phyloP scores from a whole-genome alignment of 78 protist genomes.

The Emiliania huxleyi region DNA sequence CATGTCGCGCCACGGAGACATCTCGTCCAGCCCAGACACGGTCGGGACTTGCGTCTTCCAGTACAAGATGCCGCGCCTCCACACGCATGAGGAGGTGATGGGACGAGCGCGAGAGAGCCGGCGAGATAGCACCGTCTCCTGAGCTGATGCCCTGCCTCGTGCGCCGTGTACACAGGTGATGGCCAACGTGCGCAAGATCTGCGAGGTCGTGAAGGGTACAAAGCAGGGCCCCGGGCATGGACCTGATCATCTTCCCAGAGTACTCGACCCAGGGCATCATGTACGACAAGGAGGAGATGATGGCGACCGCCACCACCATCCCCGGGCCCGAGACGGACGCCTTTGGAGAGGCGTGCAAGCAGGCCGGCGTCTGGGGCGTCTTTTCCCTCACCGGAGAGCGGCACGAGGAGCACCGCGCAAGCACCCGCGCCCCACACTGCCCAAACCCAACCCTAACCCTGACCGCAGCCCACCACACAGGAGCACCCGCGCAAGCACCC shows the following conservation, averaged over 20 bases:
- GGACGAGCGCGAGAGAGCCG: too few relatives aligned
- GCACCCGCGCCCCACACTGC: constrained; percentile 30
- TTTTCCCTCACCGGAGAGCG: constrained; percentile 31
- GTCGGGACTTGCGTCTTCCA: not conserved
- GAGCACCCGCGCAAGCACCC: constrained; percentile 20
- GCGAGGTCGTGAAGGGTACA: constrained; percentile 7
- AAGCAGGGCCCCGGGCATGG: constrained; percentile 33
- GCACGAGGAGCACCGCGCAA: constrained; percentile 34
- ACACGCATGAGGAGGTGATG: constrained; percentile 26
- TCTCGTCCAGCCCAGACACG: not conserved
- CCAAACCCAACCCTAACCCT: too few relatives aligned
- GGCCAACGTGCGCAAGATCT: constrained; percentile 16
- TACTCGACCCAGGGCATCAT: constrained; percentile 39
- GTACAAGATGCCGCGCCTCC: constrained; percentile 38
- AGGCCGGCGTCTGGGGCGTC: constrained; percentile 24
- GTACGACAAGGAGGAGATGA: constrained; percentile 31
- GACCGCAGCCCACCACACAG: too few relatives aligned
- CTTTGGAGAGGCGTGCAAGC: constrained; percentile 20
- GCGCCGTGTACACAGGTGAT: not conserved
- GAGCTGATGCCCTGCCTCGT: not conserved
- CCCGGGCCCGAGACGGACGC: constrained; percentile 38
- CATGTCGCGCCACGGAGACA: constrained; percentile 42
- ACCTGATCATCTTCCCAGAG: constrained; percentile 38
- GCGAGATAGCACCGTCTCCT: not conserved
- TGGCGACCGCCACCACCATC: not conserved